Evolutionary conservation across 441 rosid species (phyloP).

Genomic region (Gossypium schwendimanii): DNA sequence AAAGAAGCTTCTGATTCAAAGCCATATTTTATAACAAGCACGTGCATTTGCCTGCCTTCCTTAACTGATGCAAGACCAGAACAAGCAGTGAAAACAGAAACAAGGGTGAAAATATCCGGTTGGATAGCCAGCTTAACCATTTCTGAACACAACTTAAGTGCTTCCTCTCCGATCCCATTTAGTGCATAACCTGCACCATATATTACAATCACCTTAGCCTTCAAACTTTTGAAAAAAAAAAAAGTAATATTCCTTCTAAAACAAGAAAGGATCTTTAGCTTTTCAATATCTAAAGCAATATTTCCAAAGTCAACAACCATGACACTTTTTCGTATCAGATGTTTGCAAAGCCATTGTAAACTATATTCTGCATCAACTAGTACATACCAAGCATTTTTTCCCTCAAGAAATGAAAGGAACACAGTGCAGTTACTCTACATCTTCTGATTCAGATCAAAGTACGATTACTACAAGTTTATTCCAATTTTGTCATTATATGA

Average conservation of each 20-base stretch:
- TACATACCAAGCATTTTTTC: not conserved
- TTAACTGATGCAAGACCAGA: constrained; percentile 23
- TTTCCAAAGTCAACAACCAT: not conserved
- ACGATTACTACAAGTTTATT: not conserved
- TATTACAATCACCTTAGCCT: not conserved
- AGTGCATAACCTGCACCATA: constrained; percentile 21
- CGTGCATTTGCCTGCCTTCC: constrained; percentile 24
- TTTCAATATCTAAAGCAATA: not conserved
- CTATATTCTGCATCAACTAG: not conserved
- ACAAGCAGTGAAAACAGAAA: constrained; percentile 26
- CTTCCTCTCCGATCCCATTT: constrained; percentile 24
- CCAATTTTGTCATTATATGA: not conserved
- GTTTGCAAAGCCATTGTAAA: not conserved
- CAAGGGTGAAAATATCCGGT: constrained; percentile 25
- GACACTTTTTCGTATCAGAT: not conserved
- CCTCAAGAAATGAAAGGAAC: not conserved
- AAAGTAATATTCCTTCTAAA: not conserved
- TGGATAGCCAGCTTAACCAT: constrained; percentile 18
- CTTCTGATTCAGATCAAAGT: not conserved
- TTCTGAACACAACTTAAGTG: constrained; percentile 18
- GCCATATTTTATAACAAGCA: constrained; percentile 19
- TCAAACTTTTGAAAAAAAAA: not conserved
- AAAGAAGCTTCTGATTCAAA: constrained; percentile 19
- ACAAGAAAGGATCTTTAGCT: not conserved
- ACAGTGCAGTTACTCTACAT: not conserved